Base-by-base conservation (phyloP, 495 filamentous ascomycete genomes). In the Jackrogersella multiformis region DNA sequence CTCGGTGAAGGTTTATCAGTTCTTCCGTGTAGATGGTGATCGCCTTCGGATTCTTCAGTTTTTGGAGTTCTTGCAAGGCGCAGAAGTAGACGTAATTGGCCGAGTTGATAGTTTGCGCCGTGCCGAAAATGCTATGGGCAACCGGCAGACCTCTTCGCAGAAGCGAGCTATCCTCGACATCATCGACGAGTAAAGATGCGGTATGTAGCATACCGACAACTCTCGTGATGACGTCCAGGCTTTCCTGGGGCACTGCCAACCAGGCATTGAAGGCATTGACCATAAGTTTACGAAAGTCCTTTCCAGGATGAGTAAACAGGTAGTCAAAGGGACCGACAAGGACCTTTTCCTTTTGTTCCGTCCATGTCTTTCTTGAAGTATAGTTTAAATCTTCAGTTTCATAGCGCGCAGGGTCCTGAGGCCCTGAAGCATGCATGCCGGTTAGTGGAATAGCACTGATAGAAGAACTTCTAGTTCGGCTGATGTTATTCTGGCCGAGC, bases 51-150 rank as follows among this genome's bases (percentile, higher is more conserved):
- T 92, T 96, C 56, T 81, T 80, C 32, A 98, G 85, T 71, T 91
- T 90, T 61, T 88, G 83, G 1, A 97, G 77, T 76, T 94, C 91
- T 66, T 92, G 88, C 20, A 98, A 82, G 0, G 95, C 95, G 61
- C 86, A 84, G 73, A 99, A 98, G 81, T 98, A 98, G 56, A 97
- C 87, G 75, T 98, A 99, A 79, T 99, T 99, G 52, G 94, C 93
- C 18, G 89, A 92, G 80, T 98, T 99, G 77, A 99, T 97, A 36
- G 96, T 97, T 75, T 98, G 95, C 4, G 95, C 91, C 0, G 91
- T 90, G 61, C 95, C 95, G 73, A 96, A 99, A 64, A 99, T 98
- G 74, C 83, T 88, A 79, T 99, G 93, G 1, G 95, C 93, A 32
- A 97, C 95, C 7, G 95, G 95, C 32, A 93, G 82, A 23, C 95